These are phyloP conservation scores for Claviceps humidiphila DNA, from an alignment of 2,329 filamentous ascomycete species.

Conservation along the genomic window DNA sequence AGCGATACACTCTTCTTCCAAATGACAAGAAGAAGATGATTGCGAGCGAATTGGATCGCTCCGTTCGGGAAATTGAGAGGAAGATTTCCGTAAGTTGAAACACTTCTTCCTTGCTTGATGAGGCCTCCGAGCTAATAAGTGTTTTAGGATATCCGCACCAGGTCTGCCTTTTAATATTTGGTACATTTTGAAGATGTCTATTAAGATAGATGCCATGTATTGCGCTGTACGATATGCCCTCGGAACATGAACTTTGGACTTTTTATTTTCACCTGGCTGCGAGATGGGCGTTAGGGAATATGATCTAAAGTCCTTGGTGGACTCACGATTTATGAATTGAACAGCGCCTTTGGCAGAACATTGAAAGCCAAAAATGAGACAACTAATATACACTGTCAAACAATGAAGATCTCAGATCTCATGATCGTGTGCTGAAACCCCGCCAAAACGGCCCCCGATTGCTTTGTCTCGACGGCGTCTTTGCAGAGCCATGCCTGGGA, in stretches of 20 bases:
- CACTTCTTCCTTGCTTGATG: no score
- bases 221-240: constrained; percentile 12
- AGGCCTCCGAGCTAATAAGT: constrained; percentile 12
- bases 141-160: constrained; percentile 40
- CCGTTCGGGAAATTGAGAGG: constrained; percentile 83
- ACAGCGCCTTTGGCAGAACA: constrained; percentile 9
- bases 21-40: constrained; percentile 93
- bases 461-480: constrained; percentile 18
- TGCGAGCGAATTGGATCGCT: constrained; percentile 81
- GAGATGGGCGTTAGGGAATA: constrained; percentile 18
- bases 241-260: constrained; percentile 13
- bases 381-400: constrained; percentile 6
- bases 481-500: constrained; percentile 23
- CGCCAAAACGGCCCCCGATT: constrained; percentile 20
- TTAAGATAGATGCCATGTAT: constrained; percentile 1
- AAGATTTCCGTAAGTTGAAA: constrained; percentile 58
- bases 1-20: constrained; percentile 72
- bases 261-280: constrained; percentile 2
- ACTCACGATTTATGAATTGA: constrained; percentile 13
- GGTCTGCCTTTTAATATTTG: constrained; percentile 40
- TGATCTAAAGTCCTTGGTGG: constrained; percentile 13
- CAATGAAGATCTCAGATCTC: background rate
- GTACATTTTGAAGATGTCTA: background rate
- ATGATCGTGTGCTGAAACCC: constrained; percentile 8
- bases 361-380: constrained; percentile 2